Base-by-base conservation (phyloP, 2,329 filamentous ascomycete genomes). In the Epichloe gansuensis region DNA sequence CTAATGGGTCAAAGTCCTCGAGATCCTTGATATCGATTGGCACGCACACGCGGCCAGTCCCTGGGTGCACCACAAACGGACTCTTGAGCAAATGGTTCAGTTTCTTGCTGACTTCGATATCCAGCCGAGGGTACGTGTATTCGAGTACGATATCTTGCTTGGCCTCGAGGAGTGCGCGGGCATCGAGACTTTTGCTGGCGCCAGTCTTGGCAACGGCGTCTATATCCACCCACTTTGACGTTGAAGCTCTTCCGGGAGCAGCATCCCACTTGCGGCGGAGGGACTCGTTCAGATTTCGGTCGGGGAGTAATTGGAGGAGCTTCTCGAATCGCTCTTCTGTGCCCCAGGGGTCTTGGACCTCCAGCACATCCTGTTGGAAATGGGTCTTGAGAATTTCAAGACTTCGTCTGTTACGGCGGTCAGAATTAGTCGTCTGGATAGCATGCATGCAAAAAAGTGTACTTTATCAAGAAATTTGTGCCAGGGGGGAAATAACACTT, bases 41-140 rank as follows among this genome's bases (percentile, higher is more conserved):
- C 49, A 98, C 93, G 71, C 93, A 98, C 6, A 98, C 88, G 51
- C 91, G 75, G 1, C 93, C 91, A 0, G 93, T 98, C 17, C 89
- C 89, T 0, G 93, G 93, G 66, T 98, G 93, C 39, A 98, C 84
- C 55, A 96, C 91, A 63, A 98, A 98, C 0, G 93, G 93, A 56
- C 85, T 90, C 67, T 98, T 98, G 60, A 98, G 82, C 76, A 98
- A 81, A 77, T 98, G 93, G 72, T 96, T 97, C 53, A 95, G 81
- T 66, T 96, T 95, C 75, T 97, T 97, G 64, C 87, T 93, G 65
- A 98, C 93, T 68, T 95, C 89, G 55, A 93, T 90, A 74, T 98
- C 93, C 51, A 98, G 85, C 40, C 93, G 85, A 3, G 93, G 93
- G 68, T 98, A 98, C 6, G 93, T 96, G 71, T 98, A 97, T 70